These are phyloP conservation scores for Miscanthus lutarioriparius DNA, from an alignment of 176 grass and related monocot genomes.

Conservation along the genomic window DNA sequence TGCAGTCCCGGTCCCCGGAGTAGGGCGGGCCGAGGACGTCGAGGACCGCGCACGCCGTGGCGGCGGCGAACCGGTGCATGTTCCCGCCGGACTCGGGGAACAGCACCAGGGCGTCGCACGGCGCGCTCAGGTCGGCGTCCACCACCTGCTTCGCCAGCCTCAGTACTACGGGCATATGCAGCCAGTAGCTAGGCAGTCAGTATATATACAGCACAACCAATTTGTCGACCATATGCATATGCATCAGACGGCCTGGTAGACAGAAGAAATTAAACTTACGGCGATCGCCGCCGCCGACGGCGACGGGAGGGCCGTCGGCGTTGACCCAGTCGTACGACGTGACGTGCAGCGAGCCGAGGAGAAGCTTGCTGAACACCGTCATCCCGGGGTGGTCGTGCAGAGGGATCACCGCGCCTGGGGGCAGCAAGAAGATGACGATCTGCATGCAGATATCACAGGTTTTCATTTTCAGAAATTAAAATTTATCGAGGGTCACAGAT, in stretches of 20 bases:
- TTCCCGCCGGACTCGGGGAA: constrained; percentile 44
- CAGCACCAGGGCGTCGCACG: constrained; percentile 29
- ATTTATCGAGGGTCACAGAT: no score
- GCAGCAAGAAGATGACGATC: constrained; percentile 74
- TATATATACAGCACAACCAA: no score
- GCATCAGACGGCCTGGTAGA: no score
- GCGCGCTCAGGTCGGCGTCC: constrained; percentile 25
- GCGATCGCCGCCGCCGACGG: neutral
- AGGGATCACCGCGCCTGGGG: constrained; percentile 57
- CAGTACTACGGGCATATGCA: neutral
- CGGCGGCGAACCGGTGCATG: constrained; percentile 38
- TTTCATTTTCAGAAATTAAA: no score
- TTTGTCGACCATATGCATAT: no score
- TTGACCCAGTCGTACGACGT: constrained; percentile 74
- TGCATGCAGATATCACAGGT: constrained; percentile 26
- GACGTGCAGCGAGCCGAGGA: constrained; percentile 66
- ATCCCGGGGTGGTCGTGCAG: constrained; percentile 86
- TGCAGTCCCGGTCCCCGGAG: constrained; percentile 34
- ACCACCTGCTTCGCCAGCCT: constrained; percentile 32
- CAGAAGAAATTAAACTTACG: no score
- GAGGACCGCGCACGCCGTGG: constrained; percentile 31
- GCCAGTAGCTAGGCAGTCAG: no score
- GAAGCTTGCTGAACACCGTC: constrained; percentile 87
- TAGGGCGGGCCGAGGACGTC: constrained; percentile 40
- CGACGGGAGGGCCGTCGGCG: neutral